phyloP scores from a whole-genome alignment of 2,329 filamentous ascomycete genomes.

The Colletotrichum echinochloae region DNA sequence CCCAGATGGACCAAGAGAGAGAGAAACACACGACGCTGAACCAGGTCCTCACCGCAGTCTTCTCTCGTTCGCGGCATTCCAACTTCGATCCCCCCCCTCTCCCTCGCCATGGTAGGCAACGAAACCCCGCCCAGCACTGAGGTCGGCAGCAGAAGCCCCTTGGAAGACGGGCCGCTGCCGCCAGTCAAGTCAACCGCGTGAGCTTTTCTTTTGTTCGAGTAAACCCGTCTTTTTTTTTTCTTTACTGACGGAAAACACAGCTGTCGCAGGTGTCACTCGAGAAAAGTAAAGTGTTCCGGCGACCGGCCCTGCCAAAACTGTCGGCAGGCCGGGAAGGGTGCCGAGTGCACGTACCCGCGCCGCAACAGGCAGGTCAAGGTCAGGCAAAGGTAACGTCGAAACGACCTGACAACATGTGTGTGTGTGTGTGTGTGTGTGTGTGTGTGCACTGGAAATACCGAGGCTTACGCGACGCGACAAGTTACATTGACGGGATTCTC shows the following conservation, averaged over 20 bases:
- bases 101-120: conserved; percentile 32
- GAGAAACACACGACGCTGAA: background rate
- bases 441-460: conserved; percentile 21
- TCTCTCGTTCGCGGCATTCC: conserved; percentile 10
- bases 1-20: background rate
- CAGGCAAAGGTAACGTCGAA: conserved; percentile 51
- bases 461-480: conserved; percentile 37
- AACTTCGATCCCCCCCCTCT: conserved; percentile 10
- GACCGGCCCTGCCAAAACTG: conserved; percentile 50
- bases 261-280: conserved; percentile 48
- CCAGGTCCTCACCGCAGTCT: background rate
- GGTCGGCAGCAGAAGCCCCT: conserved; percentile 24
- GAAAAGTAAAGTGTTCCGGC: conserved; percentile 52
- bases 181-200: conserved; percentile 42
- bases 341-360: conserved; percentile 50
- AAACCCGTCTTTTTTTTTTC: too few species aligned
- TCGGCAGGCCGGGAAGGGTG: conserved; percentile 46
- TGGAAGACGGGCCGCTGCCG: conserved; percentile 37
- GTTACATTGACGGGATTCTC: conserved; percentile 51
- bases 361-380: conserved; percentile 50
- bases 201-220: background rate
- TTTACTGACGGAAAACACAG: conserved; percentile 42
- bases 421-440: too few species aligned
- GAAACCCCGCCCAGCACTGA: conserved; percentile 31
- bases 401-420: too few species aligned